Evolutionary conservation across 176 grass and related monocot genomes (phyloP), one percentile per base, ranked within the genome.

Genomic region (Oryza meyeriana): DNA sequence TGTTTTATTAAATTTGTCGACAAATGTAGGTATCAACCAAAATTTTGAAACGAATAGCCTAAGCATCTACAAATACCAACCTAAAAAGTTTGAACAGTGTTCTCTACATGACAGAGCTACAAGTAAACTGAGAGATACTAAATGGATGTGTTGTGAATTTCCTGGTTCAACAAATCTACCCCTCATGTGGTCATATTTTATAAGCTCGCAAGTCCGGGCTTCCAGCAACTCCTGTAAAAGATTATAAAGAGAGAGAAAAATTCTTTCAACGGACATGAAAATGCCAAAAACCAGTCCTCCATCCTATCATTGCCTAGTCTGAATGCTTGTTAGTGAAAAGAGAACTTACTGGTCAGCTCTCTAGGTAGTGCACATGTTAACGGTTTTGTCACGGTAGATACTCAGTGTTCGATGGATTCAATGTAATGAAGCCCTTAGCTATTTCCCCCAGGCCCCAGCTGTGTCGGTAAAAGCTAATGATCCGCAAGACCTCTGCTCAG

Each of bases 341-440:
- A 58, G 28, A 61, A 79, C 58, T 77, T 61, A 86, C 78, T 1
- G n/a, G 35, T 74, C 68, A 61, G 61, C 17, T 66, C 81, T 62
- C 61, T 61, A 6, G 1, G 67, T 41, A 36, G 24, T 25, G 32
- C 36, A 26, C 41, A 33, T 3, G 13, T 45, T 39, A 69, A 48
- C 1, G 33, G 18, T 84, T 27, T 25, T 61, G 11, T 36, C 29
- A 11, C 47, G 58, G 8, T 73, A 57, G 20, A 22, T 4, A 58
- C 2, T 57, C 32, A 34, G 2, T 38, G 57, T 61, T 31, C 24
- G 61, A 78, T 29, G 65, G 8, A 61, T n/a, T 16, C 57, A 25
- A 82, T 12, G 26, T 30, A 77, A 26, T 55, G 10, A 85, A 77
- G 26, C 63, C 22, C 66, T 76, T 48, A 12, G 12, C 35, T 78